These are phyloP conservation scores for Aureobasidium lini DNA, from an alignment of 2,329 filamentous ascomycete species.

Conservation along the genomic window DNA sequence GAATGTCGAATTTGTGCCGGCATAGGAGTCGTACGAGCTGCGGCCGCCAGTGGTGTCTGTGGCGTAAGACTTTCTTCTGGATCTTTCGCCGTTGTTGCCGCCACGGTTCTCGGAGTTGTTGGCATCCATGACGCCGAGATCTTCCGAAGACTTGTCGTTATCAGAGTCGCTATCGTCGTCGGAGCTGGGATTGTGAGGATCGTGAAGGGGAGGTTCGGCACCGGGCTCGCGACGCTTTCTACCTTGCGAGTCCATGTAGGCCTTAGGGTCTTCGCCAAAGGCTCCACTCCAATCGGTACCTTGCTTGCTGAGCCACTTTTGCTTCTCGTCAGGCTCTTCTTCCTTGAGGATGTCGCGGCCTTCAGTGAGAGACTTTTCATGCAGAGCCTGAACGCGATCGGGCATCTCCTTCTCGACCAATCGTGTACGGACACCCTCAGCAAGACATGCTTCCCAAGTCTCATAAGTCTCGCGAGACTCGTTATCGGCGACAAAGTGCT, in stretches of 20 bases:
- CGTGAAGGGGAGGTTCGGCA: slow-evolving; percentile 43
- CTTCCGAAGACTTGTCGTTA: slow-evolving; percentile 34
- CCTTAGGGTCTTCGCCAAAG: slow-evolving; percentile 68
- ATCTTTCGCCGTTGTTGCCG: slow-evolving; percentile 9
- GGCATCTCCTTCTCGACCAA: slow-evolving; percentile 69
- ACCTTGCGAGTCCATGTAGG: slow-evolving; percentile 47
- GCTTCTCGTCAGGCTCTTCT: slow-evolving; percentile 62
- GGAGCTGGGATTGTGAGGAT: slow-evolving; percentile 39
- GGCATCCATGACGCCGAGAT: slow-evolving; percentile 55
- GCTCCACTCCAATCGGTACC: slow-evolving; percentile 83
- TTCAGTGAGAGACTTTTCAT: slow-evolving; percentile 71
- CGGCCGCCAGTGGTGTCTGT: slow-evolving; percentile 22
- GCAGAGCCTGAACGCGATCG: slow-evolving; percentile 62
- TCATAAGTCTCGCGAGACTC: slow-evolving; percentile 89
- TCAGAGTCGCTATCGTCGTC: slow-evolving; percentile 36
- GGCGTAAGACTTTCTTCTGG: slow-evolving; percentile 26
- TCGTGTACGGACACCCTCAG: slow-evolving; percentile 72
- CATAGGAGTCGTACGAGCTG: slow-evolving; percentile 20
- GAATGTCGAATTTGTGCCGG: slow-evolving; percentile 14
- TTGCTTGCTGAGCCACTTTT: slow-evolving; percentile 69
- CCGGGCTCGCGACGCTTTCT: slow-evolving; percentile 52
- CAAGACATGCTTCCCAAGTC: slow-evolving; percentile 84
- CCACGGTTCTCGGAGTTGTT: slow-evolving; percentile 20
- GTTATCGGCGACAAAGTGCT: slow-evolving; percentile 76
- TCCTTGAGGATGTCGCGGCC: slow-evolving; percentile 74